Percentiles rank a stretch among this genome's conserved stretches.
Conservation (phyloP, 768 basidiomycete species). For the Exsudoporus frostii region DNA sequence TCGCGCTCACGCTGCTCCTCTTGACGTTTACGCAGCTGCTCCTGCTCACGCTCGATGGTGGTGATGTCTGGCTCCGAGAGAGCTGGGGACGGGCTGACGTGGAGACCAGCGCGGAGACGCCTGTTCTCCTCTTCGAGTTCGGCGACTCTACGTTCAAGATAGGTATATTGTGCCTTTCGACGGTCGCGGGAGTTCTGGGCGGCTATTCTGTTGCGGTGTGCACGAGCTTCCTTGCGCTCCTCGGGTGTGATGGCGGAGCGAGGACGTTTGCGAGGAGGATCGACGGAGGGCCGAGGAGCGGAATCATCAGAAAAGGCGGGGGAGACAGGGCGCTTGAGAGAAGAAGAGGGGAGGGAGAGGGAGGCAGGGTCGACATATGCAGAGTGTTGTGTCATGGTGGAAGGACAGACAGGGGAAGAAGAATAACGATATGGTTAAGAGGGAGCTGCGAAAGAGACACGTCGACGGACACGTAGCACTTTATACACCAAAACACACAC, state of each 20-base stretch:
- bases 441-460: slow-evolving; percentile 18
- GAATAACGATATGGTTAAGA: slow-evolving; percentile 25
- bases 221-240: slow-evolving; percentile 83
- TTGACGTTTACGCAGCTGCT: slow-evolving; percentile 33
- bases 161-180: slow-evolving; percentile 76
- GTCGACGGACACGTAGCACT: slow-evolving; percentile 30
- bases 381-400: slow-evolving; percentile 25
- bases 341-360: slow-evolving; percentile 37
- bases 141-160: slow-evolving; percentile 62
- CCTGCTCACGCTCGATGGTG: slow-evolving; percentile 25
- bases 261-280: slow-evolving; percentile 71
- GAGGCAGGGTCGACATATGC: slow-evolving; percentile 38
- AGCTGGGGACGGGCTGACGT: slow-evolving; percentile 23
- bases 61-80: slow-evolving; percentile 24
- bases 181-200: slow-evolving; percentile 92
- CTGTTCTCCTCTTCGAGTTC: slow-evolving; percentile 86
- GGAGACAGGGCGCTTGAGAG: slow-evolving; percentile 28
- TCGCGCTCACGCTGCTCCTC: slow-evolving; percentile 53
- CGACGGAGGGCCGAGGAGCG: slow-evolving; percentile 20
- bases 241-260: slow-evolving; percentile 63
- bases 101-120: slow-evolving; percentile 56
- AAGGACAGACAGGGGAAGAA: not conserved
- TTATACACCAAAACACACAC: slow-evolving; percentile 26
- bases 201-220: slow-evolving; percentile 89
- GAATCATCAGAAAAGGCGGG: slow-evolving; percentile 24